Conservation (phyloP, 495 filamentous ascomycete species). For the Penicillium psychrofluorescens region DNA sequence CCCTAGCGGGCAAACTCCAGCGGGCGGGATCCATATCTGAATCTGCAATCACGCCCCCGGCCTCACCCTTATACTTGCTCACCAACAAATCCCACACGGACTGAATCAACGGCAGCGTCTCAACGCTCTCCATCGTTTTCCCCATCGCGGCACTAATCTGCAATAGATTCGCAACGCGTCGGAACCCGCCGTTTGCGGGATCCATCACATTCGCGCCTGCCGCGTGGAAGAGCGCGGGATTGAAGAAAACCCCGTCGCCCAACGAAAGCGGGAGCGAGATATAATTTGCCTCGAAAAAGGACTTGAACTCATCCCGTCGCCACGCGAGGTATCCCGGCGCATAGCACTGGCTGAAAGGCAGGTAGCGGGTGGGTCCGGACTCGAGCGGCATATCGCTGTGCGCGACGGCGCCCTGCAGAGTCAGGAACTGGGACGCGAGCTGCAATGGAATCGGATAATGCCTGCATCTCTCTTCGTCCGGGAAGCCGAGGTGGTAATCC, state of each 20-base stretch:
- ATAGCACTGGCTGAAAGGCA: constrained; percentile 48
- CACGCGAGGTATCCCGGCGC: constrained; percentile 45
- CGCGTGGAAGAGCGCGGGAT: constrained; percentile 50
- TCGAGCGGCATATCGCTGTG: constrained; percentile 47
- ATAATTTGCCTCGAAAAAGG: constrained; percentile 40
- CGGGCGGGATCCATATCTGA: constrained; percentile 16
- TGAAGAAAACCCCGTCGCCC: constrained; percentile 52
- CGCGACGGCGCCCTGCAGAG: constrained; percentile 50
- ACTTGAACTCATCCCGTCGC: constrained; percentile 35
- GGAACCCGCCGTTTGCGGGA: constrained; percentile 18
- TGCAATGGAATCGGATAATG: constrained; percentile 39
- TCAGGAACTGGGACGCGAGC: constrained; percentile 39
- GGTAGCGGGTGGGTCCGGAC: constrained; percentile 45
- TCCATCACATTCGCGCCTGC: constrained; percentile 43
- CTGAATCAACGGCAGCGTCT: constrained; percentile 36
- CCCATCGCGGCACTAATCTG: constrained; percentile 50
- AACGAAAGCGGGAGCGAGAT: constrained; percentile 36
- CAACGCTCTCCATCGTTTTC: constrained; percentile 51
- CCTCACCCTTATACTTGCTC: constrained; percentile 15
- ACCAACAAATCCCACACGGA: constrained; percentile 31
- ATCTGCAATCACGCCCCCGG: constrained; percentile 21
- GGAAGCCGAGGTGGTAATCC: constrained; percentile 53
- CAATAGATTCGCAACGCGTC: constrained; percentile 44
- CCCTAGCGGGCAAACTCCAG: constrained; percentile 3
- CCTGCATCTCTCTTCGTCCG: constrained; percentile 24